Evolutionary conservation across 2,329 filamentous ascomycete genomes (phyloP).

Genomic region (Claviceps sorghi): DNA sequence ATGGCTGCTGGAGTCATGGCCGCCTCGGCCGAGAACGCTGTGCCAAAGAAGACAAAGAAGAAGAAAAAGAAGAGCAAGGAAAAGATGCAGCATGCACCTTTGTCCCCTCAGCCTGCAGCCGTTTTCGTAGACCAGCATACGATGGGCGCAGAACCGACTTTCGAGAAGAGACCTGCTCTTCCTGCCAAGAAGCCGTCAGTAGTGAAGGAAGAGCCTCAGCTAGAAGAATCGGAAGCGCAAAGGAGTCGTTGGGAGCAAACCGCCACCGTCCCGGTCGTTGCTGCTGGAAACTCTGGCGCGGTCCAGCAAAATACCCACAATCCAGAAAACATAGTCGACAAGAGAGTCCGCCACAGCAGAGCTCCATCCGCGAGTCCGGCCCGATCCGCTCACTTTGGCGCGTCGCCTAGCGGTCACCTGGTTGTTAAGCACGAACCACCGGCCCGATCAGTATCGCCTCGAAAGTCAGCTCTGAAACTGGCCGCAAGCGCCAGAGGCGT

Average conservation of each 20-base stretch:
- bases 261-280: constrained; percentile 17
- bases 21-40: neutral
- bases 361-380: constrained; percentile 46
- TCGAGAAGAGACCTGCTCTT: constrained; percentile 3
- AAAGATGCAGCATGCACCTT: constrained; percentile 4
- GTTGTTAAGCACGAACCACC: constrained; percentile 53
- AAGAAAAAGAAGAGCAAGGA: constrained; percentile 7
- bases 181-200: constrained; percentile 27
- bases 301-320: neutral
- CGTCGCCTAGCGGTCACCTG: constrained; percentile 34
- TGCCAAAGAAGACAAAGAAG: constrained; percentile 6
- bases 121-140: neutral
- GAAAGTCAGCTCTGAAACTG: constrained; percentile 63
- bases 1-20: neutral
- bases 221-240: constrained; percentile 19
- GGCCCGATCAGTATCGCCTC: constrained; percentile 56
- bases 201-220: constrained; percentile 31
- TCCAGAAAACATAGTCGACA: constrained; percentile 3
- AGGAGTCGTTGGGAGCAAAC: constrained; percentile 5
- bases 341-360: constrained; percentile 16
- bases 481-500: constrained; percentile 36
- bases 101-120: neutral
- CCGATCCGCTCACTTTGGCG: constrained; percentile 52
- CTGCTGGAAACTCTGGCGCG: constrained; percentile 9
- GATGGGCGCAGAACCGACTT: neutral